phyloP scores from a whole-genome alignment of 2,329 filamentous ascomycete genomes.

The Ophiostoma australiae region DNA sequence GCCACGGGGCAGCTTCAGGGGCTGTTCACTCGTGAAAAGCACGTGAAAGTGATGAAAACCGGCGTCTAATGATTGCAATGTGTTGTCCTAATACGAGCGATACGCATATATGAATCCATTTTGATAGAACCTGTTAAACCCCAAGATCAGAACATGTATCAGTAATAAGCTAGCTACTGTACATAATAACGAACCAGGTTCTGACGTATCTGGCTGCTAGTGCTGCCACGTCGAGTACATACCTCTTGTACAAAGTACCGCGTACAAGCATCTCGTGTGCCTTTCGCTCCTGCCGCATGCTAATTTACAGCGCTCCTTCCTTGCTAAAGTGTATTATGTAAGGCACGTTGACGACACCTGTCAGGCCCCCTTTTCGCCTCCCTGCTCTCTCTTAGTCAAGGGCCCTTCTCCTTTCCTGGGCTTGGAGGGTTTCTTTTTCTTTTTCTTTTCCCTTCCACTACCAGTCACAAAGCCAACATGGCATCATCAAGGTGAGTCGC shows the following conservation, averaged over 20 bases:
- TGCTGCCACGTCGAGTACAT: background rate
- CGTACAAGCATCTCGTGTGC: background rate
- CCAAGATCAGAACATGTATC: background rate
- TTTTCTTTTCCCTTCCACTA: background rate
- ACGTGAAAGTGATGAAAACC: background rate
- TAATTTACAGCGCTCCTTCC: conserved; percentile 10
- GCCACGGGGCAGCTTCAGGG: background rate
- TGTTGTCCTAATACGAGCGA: no score
- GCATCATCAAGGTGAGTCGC: conserved; percentile 27
- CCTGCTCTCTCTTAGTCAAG: conserved; percentile 6
- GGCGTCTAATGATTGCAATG: background rate
- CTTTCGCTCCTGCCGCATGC: conserved; percentile 7
- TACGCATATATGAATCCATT: no score
- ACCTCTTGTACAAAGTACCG: no score
- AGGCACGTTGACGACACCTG: conserved; percentile 21
- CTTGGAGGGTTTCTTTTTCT: background rate
- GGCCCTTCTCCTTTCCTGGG: background rate
- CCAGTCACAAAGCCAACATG: conserved; percentile 22
- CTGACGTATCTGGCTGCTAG: conserved; percentile 1
- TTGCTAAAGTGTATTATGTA: background rate
- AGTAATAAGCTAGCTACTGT: background rate
- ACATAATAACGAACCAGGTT: background rate
- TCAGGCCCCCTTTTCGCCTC: conserved; percentile 20
- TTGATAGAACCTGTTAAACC: no score
- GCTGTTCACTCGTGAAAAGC: background rate